These are phyloP conservation scores for Septoria petroselini DNA, from an alignment of 2,329 filamentous ascomycete species.

Conservation along the genomic window DNA sequence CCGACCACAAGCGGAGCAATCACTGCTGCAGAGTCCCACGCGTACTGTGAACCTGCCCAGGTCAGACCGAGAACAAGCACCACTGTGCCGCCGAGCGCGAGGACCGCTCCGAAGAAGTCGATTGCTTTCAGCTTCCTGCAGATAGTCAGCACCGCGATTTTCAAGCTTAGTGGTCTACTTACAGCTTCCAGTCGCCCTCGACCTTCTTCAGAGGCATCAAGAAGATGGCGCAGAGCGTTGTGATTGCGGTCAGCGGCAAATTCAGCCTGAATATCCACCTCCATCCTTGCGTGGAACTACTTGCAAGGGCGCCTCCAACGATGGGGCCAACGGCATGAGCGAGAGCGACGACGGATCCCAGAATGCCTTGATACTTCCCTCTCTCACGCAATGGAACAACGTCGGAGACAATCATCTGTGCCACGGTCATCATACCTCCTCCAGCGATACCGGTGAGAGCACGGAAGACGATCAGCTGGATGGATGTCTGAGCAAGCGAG, in stretches of 20 bases:
- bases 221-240: slow-evolving; percentile 50
- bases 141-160: slow-evolving; percentile 47
- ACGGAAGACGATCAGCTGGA: slow-evolving; percentile 53
- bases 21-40: slow-evolving; percentile 55
- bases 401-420: slow-evolving; percentile 35
- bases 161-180: slow-evolving; percentile 41
- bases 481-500: slow-evolving; percentile 21
- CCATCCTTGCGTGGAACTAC: slow-evolving; percentile 22
- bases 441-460: slow-evolving; percentile 54
- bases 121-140: slow-evolving; percentile 45
- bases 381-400: slow-evolving; percentile 30
- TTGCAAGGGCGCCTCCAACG: slow-evolving; percentile 44
- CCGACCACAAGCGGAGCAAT: slow-evolving; percentile 54
- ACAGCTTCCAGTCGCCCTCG: slow-evolving; percentile 48
- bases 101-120: slow-evolving; percentile 55
- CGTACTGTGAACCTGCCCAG: slow-evolving; percentile 53
- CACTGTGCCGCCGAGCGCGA: slow-evolving; percentile 51
- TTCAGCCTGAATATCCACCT: slow-evolving; percentile 39
- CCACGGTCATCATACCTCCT: slow-evolving; percentile 40
- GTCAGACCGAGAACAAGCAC: slow-evolving; percentile 54
- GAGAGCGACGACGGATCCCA: slow-evolving; percentile 31
- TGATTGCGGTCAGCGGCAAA: slow-evolving; percentile 51
- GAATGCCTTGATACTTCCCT: slow-evolving; percentile 33
- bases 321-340: slow-evolving; percentile 45
- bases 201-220: slow-evolving; percentile 58